Base-by-base conservation (phyloP, 768 basidiomycete species). In the Naganishia onofrii region DNA sequence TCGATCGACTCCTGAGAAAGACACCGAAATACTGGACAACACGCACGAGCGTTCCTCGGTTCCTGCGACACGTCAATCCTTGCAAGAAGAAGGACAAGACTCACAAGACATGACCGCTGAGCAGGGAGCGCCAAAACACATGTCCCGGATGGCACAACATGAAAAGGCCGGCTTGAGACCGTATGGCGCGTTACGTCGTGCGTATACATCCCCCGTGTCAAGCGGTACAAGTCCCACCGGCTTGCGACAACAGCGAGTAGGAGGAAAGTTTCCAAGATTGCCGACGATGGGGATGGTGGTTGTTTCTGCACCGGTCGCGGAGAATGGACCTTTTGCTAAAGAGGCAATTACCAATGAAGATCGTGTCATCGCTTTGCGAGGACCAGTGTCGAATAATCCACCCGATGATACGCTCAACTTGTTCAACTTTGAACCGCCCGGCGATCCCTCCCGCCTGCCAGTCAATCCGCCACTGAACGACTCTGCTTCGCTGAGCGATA, bases 141-240 rank as follows among this genome's bases (percentile, higher is more conserved):
- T 63, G 60, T 44, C 60, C 36, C 42, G 42, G 13, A 63, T 63
- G 60, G 38, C 32, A 3, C 21, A n/a, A 26, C 60, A 42, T 26
- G 60, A 63, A 36, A 63, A 63, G 32, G 60, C 60, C 17, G 60
- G 60, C 38, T 42, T 42, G 23, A 44, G 19, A 21, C 60, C 60
- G 6, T 63, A 63, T 29, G 60, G 60, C 8, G 60, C 60, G 3
- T 42, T 63, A 1, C 60, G 60, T 44, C 38, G 60, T 28, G 60
- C 60, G 12, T 21, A 42, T 42, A 34, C 57, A 15, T 58, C 57
- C 8, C 38, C 60, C 3, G 10, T 29, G 21, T 34, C 60, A 13
- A 51, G 15, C 12, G n/a, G n/a, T 3, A 23, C 48, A n/a, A 51
- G 23, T 23, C 48, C 48, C 3, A 12, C 12, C 48, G 23, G 42